Percentiles rank a stretch among this genome's conserved stretches.
Evolutionary conservation across 768 basidiomycete species (phyloP).

Genomic region (Rhizopogon vesiculosus): DNA sequence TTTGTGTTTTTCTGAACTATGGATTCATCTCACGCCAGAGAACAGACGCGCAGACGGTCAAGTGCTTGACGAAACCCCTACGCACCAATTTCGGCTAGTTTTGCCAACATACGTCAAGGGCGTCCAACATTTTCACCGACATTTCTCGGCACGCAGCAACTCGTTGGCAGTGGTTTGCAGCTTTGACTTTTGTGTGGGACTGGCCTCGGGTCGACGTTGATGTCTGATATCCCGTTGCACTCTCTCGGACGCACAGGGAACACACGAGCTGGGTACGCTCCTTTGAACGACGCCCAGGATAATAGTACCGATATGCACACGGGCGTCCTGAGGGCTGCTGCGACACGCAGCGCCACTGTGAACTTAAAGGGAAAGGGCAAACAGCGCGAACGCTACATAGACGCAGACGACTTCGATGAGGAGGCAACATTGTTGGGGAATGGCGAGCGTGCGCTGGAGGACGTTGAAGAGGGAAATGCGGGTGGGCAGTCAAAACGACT

Average conservation of each 20-base stretch:
- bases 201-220: conserved; percentile 23
- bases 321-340: conserved; percentile 28
- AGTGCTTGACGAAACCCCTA: too few relatives aligned
- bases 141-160: not conserved
- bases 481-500: conserved; percentile 22
- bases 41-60: not conserved
- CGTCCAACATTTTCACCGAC: not conserved
- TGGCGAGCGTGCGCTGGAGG: conserved; percentile 30
- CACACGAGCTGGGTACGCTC: conserved; percentile 43
- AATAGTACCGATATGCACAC: conserved; percentile 23
- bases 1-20: not conserved
- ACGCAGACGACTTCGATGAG: conserved; percentile 63
- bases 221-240: conserved; percentile 73
- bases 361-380: conserved; percentile 28
- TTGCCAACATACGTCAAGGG: not conserved
- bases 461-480: conserved; percentile 32
- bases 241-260: conserved; percentile 48
- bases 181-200: not conserved
- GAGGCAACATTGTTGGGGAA: conserved; percentile 46
- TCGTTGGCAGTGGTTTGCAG: not conserved
- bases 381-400: conserved; percentile 46
- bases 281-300: conserved; percentile 28
- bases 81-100: not conserved
- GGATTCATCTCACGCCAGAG: not conserved
- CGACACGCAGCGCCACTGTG: conserved; percentile 20